Base-by-base conservation (phyloP, 2,329 filamentous ascomycete genomes). In the Anisogramma anomala region DNA sequence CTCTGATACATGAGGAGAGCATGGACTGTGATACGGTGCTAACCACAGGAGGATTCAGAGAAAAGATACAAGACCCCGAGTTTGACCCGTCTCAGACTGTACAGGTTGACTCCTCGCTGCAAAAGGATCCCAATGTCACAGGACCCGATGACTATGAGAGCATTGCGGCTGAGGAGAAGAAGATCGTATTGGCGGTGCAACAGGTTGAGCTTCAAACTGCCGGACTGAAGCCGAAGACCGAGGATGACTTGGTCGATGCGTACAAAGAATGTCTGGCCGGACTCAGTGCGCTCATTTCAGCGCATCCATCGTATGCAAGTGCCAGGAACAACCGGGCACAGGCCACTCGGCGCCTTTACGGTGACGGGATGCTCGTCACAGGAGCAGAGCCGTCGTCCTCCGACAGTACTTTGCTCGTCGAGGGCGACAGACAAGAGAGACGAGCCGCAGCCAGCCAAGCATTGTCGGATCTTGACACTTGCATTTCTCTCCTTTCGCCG, bases 241-340 rank as follows among this genome's bases (percentile, higher is more conserved):
- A 52, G 27, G 50, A 53, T n/a, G 58, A 68, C 4, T 60, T 67
- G 3, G 51, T 66, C 22, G 52, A 59, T 2, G 63, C 62, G 28
- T 79, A 77, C 51, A 62, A 58, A 19, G 47, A 58, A 26, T 68
- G 67, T 39, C 57, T 78, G 14, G 55, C 57, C 8, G 58, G 63
- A 5, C 62, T 88, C 4, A 66, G 69, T 22, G 54, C 58, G 2
- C 64, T 86, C 23, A 72, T 86, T 30, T 53, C 63, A 2, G 59
- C 71, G 18, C 56, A 75, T 39, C 79, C 82, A 3, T 59, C 63
- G 23, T 88, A 88, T 58, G 81, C 82, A 17, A 84, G 79, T 48
- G 80, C 77, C 5, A 72, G 76, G 43, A 82, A 86, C 56, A 88
- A 89, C 58, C 71, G 82, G 36, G 83, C 79, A 3, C 84, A 88